These are phyloP conservation scores for Adansonia rubrostipa DNA, from an alignment of 441 rosid genomes.

Conservation along the genomic window DNA sequence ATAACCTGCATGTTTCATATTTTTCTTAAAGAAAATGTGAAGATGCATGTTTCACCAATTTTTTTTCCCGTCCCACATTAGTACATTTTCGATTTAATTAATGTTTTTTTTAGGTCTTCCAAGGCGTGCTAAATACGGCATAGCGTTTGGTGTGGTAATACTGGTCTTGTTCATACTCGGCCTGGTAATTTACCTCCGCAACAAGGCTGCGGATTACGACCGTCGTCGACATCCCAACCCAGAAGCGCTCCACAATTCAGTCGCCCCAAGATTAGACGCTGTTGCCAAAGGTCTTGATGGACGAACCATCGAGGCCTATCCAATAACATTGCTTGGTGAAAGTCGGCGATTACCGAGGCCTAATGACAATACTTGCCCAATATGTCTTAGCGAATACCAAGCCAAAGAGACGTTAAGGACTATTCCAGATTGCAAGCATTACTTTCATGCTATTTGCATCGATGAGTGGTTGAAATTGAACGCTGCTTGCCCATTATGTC, in stretches of 20 bases:
- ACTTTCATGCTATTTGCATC: constrained; percentile 55
- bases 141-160: constrained; percentile 44
- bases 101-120: constrained; percentile 30
- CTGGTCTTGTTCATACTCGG: constrained; percentile 49
- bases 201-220: constrained; percentile 20
- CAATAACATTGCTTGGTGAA: constrained; percentile 47
- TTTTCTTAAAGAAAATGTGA: not conserved
- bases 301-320: constrained; percentile 52
- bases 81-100: not conserved
- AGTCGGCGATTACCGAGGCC: constrained; percentile 52
- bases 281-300: constrained; percentile 41
- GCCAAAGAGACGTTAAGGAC: constrained; percentile 52
- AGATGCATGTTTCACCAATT: not conserved
- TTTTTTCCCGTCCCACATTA: not conserved
- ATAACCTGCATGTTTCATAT: constrained; percentile 29
- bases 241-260: not conserved
- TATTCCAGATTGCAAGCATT: constrained; percentile 64
- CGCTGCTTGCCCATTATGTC: constrained; percentile 58
- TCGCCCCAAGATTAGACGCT: not conserved
- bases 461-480: constrained; percentile 64
- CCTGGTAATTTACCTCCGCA: constrained; percentile 35
- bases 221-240: not conserved
- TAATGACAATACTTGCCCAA: constrained; percentile 52
- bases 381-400: constrained; percentile 60
- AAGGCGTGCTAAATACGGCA: constrained; percentile 46